These are phyloP conservation scores for Centella asiatica DNA, from an alignment of 129 eudicot species.

Conservation along the genomic window DNA sequence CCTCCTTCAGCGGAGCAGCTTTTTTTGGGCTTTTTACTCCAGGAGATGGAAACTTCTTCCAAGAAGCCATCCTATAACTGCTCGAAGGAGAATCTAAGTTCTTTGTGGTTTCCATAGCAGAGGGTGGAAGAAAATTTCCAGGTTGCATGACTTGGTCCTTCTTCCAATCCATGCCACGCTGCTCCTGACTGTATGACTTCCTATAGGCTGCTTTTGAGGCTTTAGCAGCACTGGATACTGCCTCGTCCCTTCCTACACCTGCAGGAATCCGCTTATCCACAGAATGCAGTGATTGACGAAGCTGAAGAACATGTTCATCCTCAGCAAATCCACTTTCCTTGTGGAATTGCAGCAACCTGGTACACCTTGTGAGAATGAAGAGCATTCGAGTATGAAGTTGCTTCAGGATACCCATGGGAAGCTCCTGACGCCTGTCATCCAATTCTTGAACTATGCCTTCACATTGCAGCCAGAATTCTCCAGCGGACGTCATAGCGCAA, in stretches of 20 bases:
- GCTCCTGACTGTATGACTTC: conserved; percentile 86
- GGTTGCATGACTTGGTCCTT: conserved; percentile 33
- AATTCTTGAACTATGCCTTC: conserved; percentile 96
- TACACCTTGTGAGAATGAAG: conserved; percentile 93
- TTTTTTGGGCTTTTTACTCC: conserved; percentile 62
- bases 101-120: conserved; percentile 35
- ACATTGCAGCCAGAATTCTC: conserved; percentile 98
- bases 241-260: conserved; percentile 27
- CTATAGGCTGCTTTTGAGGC: conserved; percentile 37
- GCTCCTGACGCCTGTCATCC: conserved; percentile 93
- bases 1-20: conserved; percentile 34
- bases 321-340: conserved; percentile 95
- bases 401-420: conserved; percentile 81
- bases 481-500: conserved; percentile 88
- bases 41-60: conserved; percentile 85
- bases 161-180: conserved; percentile 45
- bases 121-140: conserved; percentile 22
- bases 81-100: conserved; percentile 41
- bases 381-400: conserved; percentile 99
- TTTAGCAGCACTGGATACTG: conserved; percentile 31
- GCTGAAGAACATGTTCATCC: conserved; percentile 70
- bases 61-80: conserved; percentile 81
- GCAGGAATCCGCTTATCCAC: conserved; percentile 44
- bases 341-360: conserved; percentile 86
- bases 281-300: conserved; percentile 81